Base-by-base conservation (phyloP, 345 rosid genomes). In the Limnanthes douglasii region DNA sequence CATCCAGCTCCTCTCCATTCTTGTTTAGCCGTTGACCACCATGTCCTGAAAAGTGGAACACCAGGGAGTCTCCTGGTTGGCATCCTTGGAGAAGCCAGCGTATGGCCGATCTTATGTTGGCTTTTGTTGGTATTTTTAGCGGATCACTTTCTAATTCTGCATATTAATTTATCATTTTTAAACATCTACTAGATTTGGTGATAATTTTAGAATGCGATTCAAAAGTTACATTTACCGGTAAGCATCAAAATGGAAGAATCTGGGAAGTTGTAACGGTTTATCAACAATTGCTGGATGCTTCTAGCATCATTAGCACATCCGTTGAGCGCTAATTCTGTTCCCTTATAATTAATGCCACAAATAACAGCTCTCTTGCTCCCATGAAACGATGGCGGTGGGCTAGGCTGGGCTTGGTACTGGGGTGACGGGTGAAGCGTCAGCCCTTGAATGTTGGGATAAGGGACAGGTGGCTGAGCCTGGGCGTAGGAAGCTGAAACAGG, bases 21-120 rank as follows among this genome's bases (percentile, higher is more conserved):
- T 43, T 8, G 61, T 83, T 57, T 39, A 38, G 50, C 56, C 83
- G 78, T 54, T 78, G 90, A 12, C 78, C 60, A 25, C 95, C 97
- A 39, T 88, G 97, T 30, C 95, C 97, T 13, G 95, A 83, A 54
- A 36, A 83, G 43, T 88, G 95, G 46, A 88, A 88, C 21, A 88
- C 75, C 16, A 88, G 46, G 1, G 94, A 82, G 56, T 88, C 95
- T 16, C 97, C 95, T 1, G 93, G 36, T 57, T 65, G 65, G 39
- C 83, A 75, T 18, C 65, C 66, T 41, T 60, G 76, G 20, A 86
- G 60, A 16, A 82, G 73, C 97, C 94, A 82, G 25, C 56, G 50
- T 66, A 82, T 6, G 11, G 93, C 94, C 77, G 48, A 62, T 55
- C 67, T 75, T 53, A 82, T 69, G 70, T 73, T 82, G 19, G 54